Evolutionary conservation across 2,329 filamentous ascomycete genomes (phyloP), one percentile per base, ranked within the genome.

Genomic region (Fusarium falciforme): DNA sequence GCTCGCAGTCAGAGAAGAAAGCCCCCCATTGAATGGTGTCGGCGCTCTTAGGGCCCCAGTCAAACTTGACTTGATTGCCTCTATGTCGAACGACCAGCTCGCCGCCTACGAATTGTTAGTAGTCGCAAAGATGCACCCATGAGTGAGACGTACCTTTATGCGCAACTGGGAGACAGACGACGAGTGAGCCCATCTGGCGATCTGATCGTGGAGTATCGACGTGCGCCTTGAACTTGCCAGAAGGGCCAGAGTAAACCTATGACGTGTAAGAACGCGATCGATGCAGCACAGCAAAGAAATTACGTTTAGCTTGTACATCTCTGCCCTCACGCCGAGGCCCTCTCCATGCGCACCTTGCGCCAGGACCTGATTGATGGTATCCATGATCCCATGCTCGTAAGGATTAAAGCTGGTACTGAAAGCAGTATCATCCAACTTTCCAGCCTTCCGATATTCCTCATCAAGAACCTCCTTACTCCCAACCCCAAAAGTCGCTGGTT

Each of bases 271-370:
- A 35, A 29, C 2, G 7, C 27, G 27, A 2, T 9, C 8, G 27
- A 29, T 29, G 27, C 27, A 9, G 25, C 1, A 2, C 11, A 33
- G 17, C 8, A 55, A 9, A 16, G n/a, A 22, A 29, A 20, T 35
- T 33, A 57, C 52, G 4, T 57, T 57, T 5, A 57, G 52, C 7
- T 57, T 57, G 31, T 57, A 57, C 52, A 57, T 22, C 17, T 57
- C 52, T 1, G 52, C 52, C 9, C 14, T 57, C 0, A 57, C 52
- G 8, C 83, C 83, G 0, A 80, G 74, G 5, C 70, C 62, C 17
- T 36, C 5, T 5, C 73, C 22, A 49, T 54, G 35, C 12, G 11
- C 77, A 0, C 64, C 60, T 0, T 80, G 82, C 1, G 52, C 52
- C n/a, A 57, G 2, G 1, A 25, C 52, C 31, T 57, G 52, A 10